These are phyloP conservation scores for Rhizopogon rudus DNA, from an alignment of 768 basidiomycete genomes.

Conservation along the genomic window DNA sequence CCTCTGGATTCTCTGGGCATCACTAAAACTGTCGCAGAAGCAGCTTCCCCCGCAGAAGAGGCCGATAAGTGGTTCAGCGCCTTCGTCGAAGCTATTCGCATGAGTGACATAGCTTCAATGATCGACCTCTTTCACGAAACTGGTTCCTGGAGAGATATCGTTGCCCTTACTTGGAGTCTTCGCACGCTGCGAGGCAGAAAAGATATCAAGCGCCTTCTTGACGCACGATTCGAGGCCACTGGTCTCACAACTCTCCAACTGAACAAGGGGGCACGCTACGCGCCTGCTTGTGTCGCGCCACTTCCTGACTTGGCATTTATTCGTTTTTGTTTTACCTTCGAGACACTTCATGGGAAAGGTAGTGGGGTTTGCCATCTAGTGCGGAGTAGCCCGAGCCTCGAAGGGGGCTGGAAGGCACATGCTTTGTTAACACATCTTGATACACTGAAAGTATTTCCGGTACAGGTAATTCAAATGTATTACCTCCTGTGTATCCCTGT, in stretches of 20 bases:
- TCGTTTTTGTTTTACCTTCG: conserved; percentile 52
- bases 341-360: conserved; percentile 39
- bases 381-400: conserved; percentile 25
- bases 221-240: conserved; percentile 27
- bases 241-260: conserved; percentile 14
- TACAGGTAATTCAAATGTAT: conserved; percentile 25
- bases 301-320: conserved; percentile 55
- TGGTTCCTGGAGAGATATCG: conserved; percentile 46
- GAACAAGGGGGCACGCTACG: conserved; percentile 21
- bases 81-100: conserved; percentile 7
- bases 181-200: conserved; percentile 38
- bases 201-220: conserved; percentile 32
- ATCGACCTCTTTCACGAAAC: conserved; percentile 15
- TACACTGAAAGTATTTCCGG: conserved; percentile 47
- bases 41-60: conserved; percentile 5
- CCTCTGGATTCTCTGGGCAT: conserved; percentile 15
- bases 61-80: conserved; percentile 15
- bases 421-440: conserved; percentile 56
- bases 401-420: conserved; percentile 51
- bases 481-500: neutral
- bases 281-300: conserved; percentile 31
- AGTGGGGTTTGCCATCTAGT: conserved; percentile 53
- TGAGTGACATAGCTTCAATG: neutral
- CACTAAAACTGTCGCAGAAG: conserved; percentile 7
- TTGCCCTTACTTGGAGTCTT: conserved; percentile 51